Evolutionary conservation across 441 rosid species (phyloP).

Genomic region (Raphanus hybrid): DNA sequence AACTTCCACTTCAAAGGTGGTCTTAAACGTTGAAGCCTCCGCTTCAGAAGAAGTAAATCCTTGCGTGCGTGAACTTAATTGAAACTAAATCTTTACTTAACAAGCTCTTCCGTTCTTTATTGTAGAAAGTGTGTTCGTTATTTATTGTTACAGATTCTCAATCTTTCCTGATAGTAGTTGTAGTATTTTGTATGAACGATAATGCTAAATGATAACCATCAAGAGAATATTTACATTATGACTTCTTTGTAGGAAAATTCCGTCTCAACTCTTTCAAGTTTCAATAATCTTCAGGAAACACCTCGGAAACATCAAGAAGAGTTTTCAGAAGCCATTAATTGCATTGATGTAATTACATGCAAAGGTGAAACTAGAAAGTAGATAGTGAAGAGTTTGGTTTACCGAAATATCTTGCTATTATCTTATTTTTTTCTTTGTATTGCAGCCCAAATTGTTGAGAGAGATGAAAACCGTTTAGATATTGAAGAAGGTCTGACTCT

Average conservation of each 20-base stretch:
- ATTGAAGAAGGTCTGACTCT: constrained; percentile 19
- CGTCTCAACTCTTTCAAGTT: constrained; percentile 26
- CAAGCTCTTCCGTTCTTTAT: neutral
- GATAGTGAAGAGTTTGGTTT: constrained; percentile 12
- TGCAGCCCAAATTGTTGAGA: constrained; percentile 20
- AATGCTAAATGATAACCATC: constrained; percentile 2
- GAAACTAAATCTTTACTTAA: constrained; percentile 19
- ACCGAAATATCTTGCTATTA: neutral
- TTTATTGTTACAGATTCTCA: constrained; percentile 37
- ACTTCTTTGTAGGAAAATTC: constrained; percentile 37
- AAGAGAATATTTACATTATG: constrained; percentile 8
- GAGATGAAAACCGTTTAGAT: constrained; percentile 5
- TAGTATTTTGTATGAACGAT: constrained; percentile 27
- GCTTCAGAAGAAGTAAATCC: constrained; percentile 25
- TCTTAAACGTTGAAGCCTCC: constrained; percentile 20
- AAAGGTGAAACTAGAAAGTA: constrained; percentile 31
- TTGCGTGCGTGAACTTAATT: constrained; percentile 6
- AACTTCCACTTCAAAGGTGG: constrained; percentile 25
- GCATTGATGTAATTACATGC: constrained; percentile 11
- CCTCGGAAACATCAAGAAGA: constrained; percentile 1
- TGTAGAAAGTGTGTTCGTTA: constrained; percentile 47
- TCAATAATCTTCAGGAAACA: constrained; percentile 25
- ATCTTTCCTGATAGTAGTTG: constrained; percentile 46
- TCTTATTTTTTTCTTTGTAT: constrained; percentile 2
- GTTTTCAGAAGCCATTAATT: constrained; percentile 16